Percentiles rank a stretch among this genome's conserved stretches.
phyloP scores from a whole-genome alignment of 2,329 filamentous ascomycete species.

The Penicillium carneum region DNA sequence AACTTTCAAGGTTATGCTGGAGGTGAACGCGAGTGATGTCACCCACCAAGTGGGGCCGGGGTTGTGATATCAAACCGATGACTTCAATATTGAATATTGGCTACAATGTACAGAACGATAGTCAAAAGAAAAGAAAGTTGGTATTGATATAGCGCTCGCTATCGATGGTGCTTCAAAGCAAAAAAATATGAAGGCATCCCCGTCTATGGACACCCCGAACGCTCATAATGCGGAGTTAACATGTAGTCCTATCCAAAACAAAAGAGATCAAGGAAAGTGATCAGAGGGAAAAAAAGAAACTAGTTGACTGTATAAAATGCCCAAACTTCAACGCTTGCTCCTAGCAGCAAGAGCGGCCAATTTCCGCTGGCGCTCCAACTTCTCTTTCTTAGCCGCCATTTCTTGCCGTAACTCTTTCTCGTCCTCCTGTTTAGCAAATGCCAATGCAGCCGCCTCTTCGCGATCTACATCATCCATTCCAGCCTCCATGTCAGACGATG shows the following conservation, averaged over 20 bases:
- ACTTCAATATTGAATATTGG: not conserved
- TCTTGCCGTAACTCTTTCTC: conserved; percentile 55
- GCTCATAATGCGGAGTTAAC: conserved; percentile 45
- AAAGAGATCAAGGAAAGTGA: conserved; percentile 15
- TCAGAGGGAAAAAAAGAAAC: not conserved
- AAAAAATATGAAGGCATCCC: conserved; percentile 22
- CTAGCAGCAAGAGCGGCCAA: conserved; percentile 49
- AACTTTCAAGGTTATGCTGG: conserved; percentile 3
- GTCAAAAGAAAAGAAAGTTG: conserved; percentile 25
- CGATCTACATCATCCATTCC: conserved; percentile 55
- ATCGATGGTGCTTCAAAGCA: conserved; percentile 24
- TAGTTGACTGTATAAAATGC: conserved; percentile 1
- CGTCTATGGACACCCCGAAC: conserved; percentile 40
- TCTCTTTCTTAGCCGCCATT: conserved; percentile 55
- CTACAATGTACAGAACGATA: not conserved
- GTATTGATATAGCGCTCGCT: conserved; percentile 35
- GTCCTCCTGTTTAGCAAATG: conserved; percentile 54
- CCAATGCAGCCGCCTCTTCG: conserved; percentile 55
- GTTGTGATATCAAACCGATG: not conserved
- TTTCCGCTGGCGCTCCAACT: conserved; percentile 55
- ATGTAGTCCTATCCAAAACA: conserved; percentile 21
- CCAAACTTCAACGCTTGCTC: conserved; percentile 37
- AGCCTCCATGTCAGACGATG: conserved; percentile 60
- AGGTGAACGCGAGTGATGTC: conserved; percentile 43
- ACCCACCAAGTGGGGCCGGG: conserved; percentile 43